phyloP scores from a whole-genome alignment of 2,329 filamentous ascomycete genomes.

The Colletotrichum theobromicola region DNA sequence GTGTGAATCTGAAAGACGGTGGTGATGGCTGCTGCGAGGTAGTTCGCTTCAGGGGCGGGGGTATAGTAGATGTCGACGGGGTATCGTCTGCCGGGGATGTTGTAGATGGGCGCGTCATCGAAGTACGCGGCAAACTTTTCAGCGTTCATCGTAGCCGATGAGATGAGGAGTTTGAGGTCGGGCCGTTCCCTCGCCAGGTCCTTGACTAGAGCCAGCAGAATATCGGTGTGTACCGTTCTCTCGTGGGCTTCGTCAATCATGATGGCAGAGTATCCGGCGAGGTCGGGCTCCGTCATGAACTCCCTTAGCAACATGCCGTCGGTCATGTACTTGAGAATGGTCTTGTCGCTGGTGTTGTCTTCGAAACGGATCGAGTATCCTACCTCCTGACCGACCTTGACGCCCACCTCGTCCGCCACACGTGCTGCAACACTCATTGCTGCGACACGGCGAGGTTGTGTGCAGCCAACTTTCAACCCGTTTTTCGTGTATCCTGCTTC shows the following conservation, averaged over 20 bases:
- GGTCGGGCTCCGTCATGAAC: slow-evolving; percentile 85
- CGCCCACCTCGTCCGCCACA: slow-evolving; percentile 92
- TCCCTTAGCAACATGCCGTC: slow-evolving; percentile 94
- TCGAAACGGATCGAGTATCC: slow-evolving; percentile 97
- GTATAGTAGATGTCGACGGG: slow-evolving; percentile 94
- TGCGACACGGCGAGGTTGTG: slow-evolving; percentile 92
- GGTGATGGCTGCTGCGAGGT: slow-evolving; percentile 87
- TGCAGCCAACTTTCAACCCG: slow-evolving; percentile 87
- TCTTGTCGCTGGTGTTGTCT: slow-evolving; percentile 89
- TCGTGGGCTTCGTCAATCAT: slow-evolving; percentile 99
- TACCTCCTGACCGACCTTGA: slow-evolving; percentile 89
- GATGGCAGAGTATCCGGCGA: slow-evolving; percentile 81
- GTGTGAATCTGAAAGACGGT: slow-evolving; percentile 96
- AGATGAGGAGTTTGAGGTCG: slow-evolving; percentile 89
- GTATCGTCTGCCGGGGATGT: slow-evolving; percentile 87
- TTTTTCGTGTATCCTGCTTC: slow-evolving; percentile 89
- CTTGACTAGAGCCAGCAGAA: slow-evolving; percentile 85
- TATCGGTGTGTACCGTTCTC: slow-evolving; percentile 88
- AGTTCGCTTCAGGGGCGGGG: slow-evolving; percentile 90
- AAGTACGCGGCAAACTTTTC: slow-evolving; percentile 93
- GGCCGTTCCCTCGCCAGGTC: slow-evolving; percentile 83
- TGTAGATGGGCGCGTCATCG: slow-evolving; percentile 91
- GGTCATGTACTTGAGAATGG: slow-evolving; percentile 93
- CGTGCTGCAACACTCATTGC: slow-evolving; percentile 98
- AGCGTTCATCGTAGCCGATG: slow-evolving; percentile 93